Percentiles rank a stretch among this genome's conserved stretches.
These are phyloP conservation scores for Pseudopyricularia javanii DNA, from an alignment of 2,329 filamentous ascomycete species.

Conservation along the genomic window DNA sequence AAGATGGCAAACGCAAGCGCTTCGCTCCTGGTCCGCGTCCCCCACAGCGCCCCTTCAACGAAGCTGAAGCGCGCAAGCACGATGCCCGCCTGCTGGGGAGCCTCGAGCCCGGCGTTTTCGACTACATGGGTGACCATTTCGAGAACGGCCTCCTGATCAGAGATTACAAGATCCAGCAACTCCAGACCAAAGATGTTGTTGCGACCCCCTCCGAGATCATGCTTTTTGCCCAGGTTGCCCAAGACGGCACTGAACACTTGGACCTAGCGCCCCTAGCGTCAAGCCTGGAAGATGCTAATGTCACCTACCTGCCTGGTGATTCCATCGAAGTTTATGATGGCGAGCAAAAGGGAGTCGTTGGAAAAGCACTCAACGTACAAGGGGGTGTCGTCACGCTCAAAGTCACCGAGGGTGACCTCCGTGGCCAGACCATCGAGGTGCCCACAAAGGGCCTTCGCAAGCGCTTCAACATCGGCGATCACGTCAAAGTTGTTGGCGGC, in stretches of 20 bases:
- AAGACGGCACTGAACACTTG: slow-evolving; percentile 87
- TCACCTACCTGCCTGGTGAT: slow-evolving; percentile 83
- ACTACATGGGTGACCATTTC: slow-evolving; percentile 80
- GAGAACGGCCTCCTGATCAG: slow-evolving; percentile 89
- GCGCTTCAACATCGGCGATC: slow-evolving; percentile 83
- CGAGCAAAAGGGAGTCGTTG: slow-evolving; percentile 84
- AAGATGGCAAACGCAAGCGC: slow-evolving; percentile 72
- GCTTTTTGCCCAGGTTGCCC: slow-evolving; percentile 76
- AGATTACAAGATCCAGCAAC: slow-evolving; percentile 78
- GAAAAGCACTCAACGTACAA: slow-evolving; percentile 74
- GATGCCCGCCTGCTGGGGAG: slow-evolving; percentile 58
- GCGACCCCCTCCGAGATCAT: slow-evolving; percentile 91
- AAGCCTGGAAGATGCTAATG: slow-evolving; percentile 74
- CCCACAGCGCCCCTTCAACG: slow-evolving; percentile 83
- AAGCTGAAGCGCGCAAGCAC: slow-evolving; percentile 81
- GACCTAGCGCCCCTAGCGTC: slow-evolving; percentile 79
- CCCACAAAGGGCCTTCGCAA: slow-evolving; percentile 88
- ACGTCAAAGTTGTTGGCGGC: slow-evolving; percentile 96
- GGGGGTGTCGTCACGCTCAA: slow-evolving; percentile 85
- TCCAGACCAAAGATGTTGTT: slow-evolving; percentile 82
- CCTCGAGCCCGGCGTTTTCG: slow-evolving; percentile 68
- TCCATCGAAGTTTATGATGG: slow-evolving; percentile 94
- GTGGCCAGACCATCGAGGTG: slow-evolving; percentile 79
- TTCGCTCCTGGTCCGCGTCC: slow-evolving; percentile 54
- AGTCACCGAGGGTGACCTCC: slow-evolving; percentile 71